These are phyloP conservation scores for Morella rubra DNA, from an alignment of 306 rosid genomes.

Conservation along the genomic window DNA sequence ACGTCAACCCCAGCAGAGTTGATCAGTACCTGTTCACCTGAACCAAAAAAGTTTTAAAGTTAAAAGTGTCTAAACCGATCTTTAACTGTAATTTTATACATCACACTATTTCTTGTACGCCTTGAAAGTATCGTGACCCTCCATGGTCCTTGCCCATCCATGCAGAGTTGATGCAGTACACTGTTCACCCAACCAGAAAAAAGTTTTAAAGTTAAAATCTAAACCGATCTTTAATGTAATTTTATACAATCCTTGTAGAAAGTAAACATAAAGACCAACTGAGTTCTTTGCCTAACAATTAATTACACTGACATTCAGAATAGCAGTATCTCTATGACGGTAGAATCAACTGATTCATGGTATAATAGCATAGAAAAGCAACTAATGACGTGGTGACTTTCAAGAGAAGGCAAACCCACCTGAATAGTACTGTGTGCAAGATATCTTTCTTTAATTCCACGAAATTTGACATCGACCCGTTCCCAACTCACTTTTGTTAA, in stretches of 20 bases:
- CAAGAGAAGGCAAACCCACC: conserved; percentile 44
- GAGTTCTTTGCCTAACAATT: too few species aligned
- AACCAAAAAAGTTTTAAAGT: conserved; percentile 10
- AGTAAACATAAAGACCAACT: too few species aligned
- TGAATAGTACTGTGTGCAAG: conserved; percentile 80
- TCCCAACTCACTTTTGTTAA: conserved; percentile 81
- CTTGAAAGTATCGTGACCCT: too few species aligned
- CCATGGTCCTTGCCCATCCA: too few species aligned
- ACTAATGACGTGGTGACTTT: not conserved
- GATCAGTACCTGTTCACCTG: conserved; percentile 59
- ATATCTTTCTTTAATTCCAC: conserved; percentile 56
- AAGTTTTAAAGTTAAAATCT: too few species aligned
- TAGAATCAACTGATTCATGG: not conserved
- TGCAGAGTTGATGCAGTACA: too few species aligned
- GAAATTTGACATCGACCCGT: conserved; percentile 74
- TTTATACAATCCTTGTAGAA: too few species aligned
- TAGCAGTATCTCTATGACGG: not conserved
- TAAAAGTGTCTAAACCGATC: too few species aligned
- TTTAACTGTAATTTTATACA: too few species aligned
- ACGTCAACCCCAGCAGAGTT: conserved; percentile 78
- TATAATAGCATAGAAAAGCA: not conserved
- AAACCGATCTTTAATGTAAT: too few species aligned
- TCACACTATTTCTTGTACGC: too few species aligned
- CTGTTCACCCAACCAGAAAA: too few species aligned
- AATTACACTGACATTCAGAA: not conserved